Evolutionary conservation across 345 rosid species (phyloP).

Genomic region (Kernera saxatilis): DNA sequence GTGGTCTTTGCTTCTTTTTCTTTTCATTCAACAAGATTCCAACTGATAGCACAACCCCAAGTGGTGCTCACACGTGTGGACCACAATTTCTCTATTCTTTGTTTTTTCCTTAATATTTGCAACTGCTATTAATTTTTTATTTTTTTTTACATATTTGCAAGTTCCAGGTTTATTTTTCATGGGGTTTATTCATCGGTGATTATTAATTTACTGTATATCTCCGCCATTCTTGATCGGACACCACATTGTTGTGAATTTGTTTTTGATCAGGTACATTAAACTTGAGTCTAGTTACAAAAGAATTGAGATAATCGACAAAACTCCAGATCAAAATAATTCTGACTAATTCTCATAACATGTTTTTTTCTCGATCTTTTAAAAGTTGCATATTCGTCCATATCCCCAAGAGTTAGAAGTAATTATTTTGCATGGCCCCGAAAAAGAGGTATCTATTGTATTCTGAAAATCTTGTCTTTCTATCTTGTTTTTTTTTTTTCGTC

Average conservation of each 20-base stretch:
- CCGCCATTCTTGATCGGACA: not conserved
- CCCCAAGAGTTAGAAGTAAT: not conserved
- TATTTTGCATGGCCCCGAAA: not conserved
- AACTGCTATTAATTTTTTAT: no score
- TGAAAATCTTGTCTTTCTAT: not conserved
- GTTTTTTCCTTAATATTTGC: no score
- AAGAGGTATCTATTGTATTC: not conserved
- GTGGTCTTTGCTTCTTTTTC: not conserved
- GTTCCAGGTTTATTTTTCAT: not conserved
- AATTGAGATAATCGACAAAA: no score
- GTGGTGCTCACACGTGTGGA: not conserved
- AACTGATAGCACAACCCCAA: not conserved
- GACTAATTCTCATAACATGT: not conserved
- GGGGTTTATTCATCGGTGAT: no score
- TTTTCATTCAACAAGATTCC: not conserved
- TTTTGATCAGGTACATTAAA: not conserved
- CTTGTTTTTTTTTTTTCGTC: not conserved
- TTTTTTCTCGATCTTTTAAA: not conserved
- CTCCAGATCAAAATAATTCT: not conserved
- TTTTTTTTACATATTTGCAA: not conserved
- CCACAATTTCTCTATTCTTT: not conserved
- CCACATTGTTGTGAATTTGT: not conserved
- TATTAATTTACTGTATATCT: no score
- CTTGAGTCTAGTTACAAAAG: no score
- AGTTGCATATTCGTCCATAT: not conserved